Evolutionary conservation across 345 rosid genomes (phyloP).

Genomic region (Syzygium aromaticum): DNA sequence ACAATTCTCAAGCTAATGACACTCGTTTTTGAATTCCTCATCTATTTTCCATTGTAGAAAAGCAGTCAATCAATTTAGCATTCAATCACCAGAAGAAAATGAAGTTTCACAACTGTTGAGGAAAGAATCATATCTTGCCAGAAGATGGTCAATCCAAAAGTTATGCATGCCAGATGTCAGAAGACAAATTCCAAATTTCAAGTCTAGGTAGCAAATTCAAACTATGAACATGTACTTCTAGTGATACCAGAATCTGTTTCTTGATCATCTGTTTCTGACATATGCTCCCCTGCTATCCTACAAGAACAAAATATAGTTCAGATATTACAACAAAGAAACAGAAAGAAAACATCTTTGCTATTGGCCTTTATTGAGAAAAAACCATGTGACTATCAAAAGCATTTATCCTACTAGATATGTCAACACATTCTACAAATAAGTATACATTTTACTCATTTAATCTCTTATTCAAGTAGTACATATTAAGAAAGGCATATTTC

Average conservation of each 20-base stretch:
- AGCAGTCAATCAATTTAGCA: background rate
- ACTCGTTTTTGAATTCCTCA: background rate
- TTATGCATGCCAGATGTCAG: background rate
- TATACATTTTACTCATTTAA: background rate
- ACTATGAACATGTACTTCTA: conserved; percentile 12
- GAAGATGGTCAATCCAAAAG: background rate
- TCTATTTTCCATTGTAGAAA: background rate
- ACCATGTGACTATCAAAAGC: background rate
- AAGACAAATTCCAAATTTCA: background rate
- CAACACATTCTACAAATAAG: background rate
- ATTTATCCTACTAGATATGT: background rate
- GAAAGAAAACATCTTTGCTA: background rate
- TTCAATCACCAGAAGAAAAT: background rate
- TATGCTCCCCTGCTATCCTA: conserved; percentile 24
- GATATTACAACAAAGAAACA: background rate
- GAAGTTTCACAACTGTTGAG: background rate
- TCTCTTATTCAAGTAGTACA: background rate
- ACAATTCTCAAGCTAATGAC: background rate
- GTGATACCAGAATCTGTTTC: conserved; percentile 17
- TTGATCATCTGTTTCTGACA: conserved; percentile 11
- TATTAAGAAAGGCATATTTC: background rate
- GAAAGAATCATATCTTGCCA: background rate
- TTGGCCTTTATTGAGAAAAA: background rate
- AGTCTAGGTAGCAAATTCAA: conserved; percentile 17
- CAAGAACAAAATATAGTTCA: conserved; percentile 6